Evolutionary conservation across 495 filamentous ascomycete genomes (phyloP), one percentile per base, ranked within the genome.

Genomic region (Glonium stellatum): DNA sequence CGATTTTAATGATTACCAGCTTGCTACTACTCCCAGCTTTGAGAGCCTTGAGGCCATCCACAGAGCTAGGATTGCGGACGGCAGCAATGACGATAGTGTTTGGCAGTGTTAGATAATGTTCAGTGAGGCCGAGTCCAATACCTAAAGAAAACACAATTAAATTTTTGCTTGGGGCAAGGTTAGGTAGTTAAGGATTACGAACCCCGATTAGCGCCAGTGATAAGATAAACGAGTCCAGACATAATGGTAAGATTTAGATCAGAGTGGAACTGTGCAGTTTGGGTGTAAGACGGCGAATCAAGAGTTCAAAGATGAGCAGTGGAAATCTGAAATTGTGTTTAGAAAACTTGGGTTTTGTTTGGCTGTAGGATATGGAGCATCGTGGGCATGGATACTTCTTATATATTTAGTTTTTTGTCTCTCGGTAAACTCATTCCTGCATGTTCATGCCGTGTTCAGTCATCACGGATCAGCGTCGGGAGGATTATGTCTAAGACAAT

Each of bases 31-130:
- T 47, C 41, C 61, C 74, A 46, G 58, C 65, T 10, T 71, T 63
- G 13, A 80, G 54, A 34, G 53, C 35, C 37, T 23, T 5, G 5
- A 78, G 61, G 12, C 65, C 50, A 31, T 65, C 53, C 0, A 71
- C 56, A 22, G 66, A 47, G 6, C 54, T 36, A 5, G 72, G 70
- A 52, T 76, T 55, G 53, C 80, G 77, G 42, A 76, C 67, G 47
- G 69, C 76, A 34, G 78, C 79, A 57, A 84, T 73, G 49, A 83
- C 76, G 68, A 68, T 78, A 54, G 67, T 72, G 70, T 77, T 68
- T 13, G 78, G 73, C 18, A 71, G 75, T 35, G 59, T 13, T 61
- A 79, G 67, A 66, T 76, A 76, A 22, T 61, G 39, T 25, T 69
- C 57, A 19, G 72, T 34, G 6, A 83, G 59, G 25, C 72, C 72